Conservation (phyloP, 75 land plant genomes). For the Selaginella tamariscina region DNA sequence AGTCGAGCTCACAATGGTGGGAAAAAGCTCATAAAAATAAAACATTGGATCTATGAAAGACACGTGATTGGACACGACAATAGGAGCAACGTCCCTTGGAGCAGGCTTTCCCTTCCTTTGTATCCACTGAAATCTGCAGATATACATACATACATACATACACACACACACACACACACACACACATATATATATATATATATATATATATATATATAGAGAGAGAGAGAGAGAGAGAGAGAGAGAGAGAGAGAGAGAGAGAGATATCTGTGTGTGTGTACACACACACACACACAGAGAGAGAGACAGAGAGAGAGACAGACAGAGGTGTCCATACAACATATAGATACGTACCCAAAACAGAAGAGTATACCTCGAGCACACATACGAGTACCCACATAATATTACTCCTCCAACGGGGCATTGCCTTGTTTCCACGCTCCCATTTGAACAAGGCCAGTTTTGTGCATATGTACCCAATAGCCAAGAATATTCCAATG, state of each 20-base stretch:
- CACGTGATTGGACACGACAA: slow-evolving; percentile 88
- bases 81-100: slow-evolving; percentile 70
- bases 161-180: no score
- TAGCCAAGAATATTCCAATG: slow-evolving; percentile 31
- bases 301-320: no score
- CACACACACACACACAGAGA: no score
- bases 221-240: no score
- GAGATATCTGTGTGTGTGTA: no score
- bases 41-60: slow-evolving; percentile 93
- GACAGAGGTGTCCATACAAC: neutral
- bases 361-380: slow-evolving; percentile 67
- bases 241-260: neutral
- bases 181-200: no score
- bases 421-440: slow-evolving; percentile 57
- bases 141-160: no score
- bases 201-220: no score
- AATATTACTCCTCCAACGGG: slow-evolving; percentile 54
- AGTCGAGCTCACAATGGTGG: slow-evolving; percentile 77
- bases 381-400: slow-evolving; percentile 65
- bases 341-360: slow-evolving; percentile 49
- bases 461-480: slow-evolving; percentile 52
- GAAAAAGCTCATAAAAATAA: slow-evolving; percentile 83
- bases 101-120: slow-evolving; percentile 72
- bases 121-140: slow-evolving; percentile 83
- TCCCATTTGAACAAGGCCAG: slow-evolving; percentile 60